Conservation (phyloP, 345 rosid genomes). For the Hirschfeldia incana region DNA sequence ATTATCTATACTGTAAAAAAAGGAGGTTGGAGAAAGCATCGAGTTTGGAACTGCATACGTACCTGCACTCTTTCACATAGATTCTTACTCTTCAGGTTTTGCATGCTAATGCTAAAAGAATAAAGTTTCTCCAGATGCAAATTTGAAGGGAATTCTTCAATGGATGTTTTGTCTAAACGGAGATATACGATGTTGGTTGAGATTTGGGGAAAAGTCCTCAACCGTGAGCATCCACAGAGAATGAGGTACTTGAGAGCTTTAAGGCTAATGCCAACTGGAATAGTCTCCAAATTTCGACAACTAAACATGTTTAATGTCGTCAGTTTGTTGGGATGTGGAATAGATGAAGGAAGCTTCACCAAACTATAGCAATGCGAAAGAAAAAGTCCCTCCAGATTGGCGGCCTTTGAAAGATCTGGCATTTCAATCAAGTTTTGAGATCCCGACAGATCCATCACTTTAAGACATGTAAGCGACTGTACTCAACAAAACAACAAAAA, state of each 20-base stretch:
- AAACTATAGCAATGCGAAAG: too few relatives aligned
- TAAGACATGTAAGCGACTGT: background rate
- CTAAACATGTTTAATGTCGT: fast-evolving
- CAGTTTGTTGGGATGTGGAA: background rate
- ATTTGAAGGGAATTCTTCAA: background rate
- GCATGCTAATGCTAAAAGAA: background rate
- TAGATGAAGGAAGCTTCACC: background rate
- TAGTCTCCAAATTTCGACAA: background rate
- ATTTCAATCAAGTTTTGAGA: background rate
- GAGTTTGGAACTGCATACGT: background rate
- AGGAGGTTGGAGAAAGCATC: background rate
- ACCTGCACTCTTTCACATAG: background rate
- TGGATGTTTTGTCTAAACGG: background rate
- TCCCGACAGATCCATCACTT: too few relatives aligned
- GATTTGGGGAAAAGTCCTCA: background rate
- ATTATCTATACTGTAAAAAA: too few relatives aligned
- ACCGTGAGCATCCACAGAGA: background rate
- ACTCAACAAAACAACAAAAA: background rate
- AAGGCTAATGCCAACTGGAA: background rate
- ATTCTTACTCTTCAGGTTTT: background rate
- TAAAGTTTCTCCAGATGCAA: background rate
- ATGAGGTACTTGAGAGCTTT: background rate
- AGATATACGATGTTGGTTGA: background rate
- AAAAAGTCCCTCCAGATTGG: too few relatives aligned
- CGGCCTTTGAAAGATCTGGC: background rate